phyloP scores from a whole-genome alignment of 306 rosid genomes.

The Neltuma alba region DNA sequence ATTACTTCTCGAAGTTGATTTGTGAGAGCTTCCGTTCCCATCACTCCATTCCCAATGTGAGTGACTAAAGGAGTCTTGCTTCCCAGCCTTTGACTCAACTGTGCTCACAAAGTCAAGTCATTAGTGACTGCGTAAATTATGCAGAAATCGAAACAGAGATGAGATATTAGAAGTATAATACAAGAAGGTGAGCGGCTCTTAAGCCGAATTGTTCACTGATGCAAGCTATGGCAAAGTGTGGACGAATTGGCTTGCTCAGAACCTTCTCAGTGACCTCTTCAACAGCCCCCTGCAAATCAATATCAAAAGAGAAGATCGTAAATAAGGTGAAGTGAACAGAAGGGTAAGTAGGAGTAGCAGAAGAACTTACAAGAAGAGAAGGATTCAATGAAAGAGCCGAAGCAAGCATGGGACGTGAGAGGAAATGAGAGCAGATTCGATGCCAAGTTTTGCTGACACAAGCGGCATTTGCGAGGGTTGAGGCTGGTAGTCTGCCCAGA shows the following conservation, averaged over 20 bases:
- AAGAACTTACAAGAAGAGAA: slow-evolving; percentile 25
- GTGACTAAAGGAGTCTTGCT: slow-evolving; percentile 34
- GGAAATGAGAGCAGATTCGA: slow-evolving; percentile 37
- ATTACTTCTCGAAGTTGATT: slow-evolving; percentile 31
- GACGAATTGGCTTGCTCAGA: slow-evolving; percentile 56
- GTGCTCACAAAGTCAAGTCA: neutral
- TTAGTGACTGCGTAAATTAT: neutral
- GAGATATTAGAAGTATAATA: neutral
- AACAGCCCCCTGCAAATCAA: slow-evolving; percentile 44
- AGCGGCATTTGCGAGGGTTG: slow-evolving; percentile 43
- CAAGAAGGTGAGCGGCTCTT: slow-evolving; percentile 27
- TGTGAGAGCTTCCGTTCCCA: slow-evolving; percentile 25
- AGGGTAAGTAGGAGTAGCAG: neutral
- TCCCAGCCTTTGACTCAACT: slow-evolving; percentile 33
- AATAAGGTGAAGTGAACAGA: neutral
- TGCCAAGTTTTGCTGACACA: slow-evolving; percentile 54
- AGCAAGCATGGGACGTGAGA: slow-evolving; percentile 49
- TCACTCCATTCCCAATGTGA: slow-evolving; percentile 33
- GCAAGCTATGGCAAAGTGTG: slow-evolving; percentile 51
- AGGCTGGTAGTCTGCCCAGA: slow-evolving; percentile 46
- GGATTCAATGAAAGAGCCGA: slow-evolving; percentile 50
- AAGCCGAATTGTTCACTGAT: slow-evolving; percentile 32
- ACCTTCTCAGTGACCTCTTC: slow-evolving; percentile 53
- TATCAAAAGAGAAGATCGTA: neutral
- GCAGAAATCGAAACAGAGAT: neutral